Conservation (phyloP, 2,329 filamentous ascomycete genomes). For the Pseudonectria foliicola region DNA sequence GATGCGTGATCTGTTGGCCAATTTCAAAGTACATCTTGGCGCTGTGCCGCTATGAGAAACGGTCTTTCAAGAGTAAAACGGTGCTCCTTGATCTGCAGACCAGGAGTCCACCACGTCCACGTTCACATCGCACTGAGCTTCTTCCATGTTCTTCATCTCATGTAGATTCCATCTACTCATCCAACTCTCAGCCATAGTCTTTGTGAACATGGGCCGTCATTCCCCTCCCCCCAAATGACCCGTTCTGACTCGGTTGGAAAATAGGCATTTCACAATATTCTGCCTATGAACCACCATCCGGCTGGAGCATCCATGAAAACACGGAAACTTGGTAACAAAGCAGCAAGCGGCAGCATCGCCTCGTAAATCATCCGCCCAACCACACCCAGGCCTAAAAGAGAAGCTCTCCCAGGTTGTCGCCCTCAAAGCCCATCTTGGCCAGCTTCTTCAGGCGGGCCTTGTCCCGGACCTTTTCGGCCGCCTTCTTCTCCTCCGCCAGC, state of each 20-base stretch:
- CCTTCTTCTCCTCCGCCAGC: slow-evolving; percentile 65
- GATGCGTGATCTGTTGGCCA: no score
- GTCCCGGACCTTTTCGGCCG: slow-evolving; percentile 62
- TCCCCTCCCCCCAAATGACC: slow-evolving; percentile 2
- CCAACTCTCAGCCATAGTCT: slow-evolving; percentile 9
- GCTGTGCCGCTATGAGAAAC: no score
- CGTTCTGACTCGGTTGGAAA: slow-evolving; percentile 6
- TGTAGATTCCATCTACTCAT: not conserved
- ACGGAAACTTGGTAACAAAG: slow-evolving; percentile 1
- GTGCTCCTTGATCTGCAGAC: no score
- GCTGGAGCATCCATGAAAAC: slow-evolving; percentile 12
- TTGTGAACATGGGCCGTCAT: slow-evolving; percentile 5
- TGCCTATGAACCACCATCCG: slow-evolving; percentile 33
- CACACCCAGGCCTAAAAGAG: slow-evolving; percentile 42
- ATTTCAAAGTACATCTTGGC: no score
- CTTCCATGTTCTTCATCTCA: no score
- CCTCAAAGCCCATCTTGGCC: slow-evolving; percentile 76
- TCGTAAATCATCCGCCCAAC: no score
- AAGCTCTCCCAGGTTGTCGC: slow-evolving; percentile 71
- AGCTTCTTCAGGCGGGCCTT: slow-evolving; percentile 66
- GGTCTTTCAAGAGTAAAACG: no score
- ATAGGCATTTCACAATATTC: slow-evolving; percentile 59
- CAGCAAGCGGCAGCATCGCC: slow-evolving; percentile 2
- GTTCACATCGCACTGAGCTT: no score
- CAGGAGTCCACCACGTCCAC: no score